phyloP scores from a whole-genome alignment of 2,329 filamentous ascomycete species.

The Epichloe glyceriae region DNA sequence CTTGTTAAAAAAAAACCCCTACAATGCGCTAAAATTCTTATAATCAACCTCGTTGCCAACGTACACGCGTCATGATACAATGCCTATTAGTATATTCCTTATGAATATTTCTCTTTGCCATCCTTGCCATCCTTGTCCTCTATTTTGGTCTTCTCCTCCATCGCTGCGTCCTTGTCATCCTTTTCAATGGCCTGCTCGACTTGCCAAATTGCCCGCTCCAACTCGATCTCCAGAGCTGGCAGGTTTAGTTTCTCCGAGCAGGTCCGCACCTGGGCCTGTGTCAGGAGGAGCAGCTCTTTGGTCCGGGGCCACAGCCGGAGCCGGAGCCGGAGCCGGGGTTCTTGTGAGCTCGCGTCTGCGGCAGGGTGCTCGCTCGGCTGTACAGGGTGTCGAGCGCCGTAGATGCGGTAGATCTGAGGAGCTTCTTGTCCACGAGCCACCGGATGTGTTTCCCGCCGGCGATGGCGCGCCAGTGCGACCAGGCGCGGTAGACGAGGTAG shows the following conservation, averaged over 20 bases:
- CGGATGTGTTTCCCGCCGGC: conserved; percentile 75
- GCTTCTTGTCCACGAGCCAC: conserved; percentile 62
- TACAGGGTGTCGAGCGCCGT: conserved; percentile 65
- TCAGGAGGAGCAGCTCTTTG: conserved; percentile 29
- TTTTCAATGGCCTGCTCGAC: conserved; percentile 41
- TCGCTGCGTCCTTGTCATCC: conserved; percentile 10
- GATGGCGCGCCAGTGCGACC: conserved; percentile 82
- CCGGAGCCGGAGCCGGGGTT: neutral
- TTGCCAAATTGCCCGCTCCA: conserved; percentile 66
- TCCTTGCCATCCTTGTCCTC: conserved; percentile 2
- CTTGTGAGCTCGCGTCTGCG: neutral
- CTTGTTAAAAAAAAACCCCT: neutral
- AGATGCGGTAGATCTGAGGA: conserved; percentile 54
- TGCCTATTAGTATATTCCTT: neutral
- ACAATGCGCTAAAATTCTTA: neutral
- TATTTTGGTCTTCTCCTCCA: neutral
- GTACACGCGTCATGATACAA: neutral
- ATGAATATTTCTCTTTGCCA: neutral
- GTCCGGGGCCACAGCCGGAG: no score
- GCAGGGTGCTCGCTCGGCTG: conserved; percentile 24
- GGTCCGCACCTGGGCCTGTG: conserved; percentile 38
- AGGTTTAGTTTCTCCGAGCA: conserved; percentile 51
- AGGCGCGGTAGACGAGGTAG: conserved; percentile 82
- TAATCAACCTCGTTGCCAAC: neutral
- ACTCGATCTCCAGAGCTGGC: conserved; percentile 57